Evolutionary conservation across 371 early-diverging fungal species (phyloP), one percentile per base, ranked within the genome.

Genomic region (Rhizopus stolonifer): DNA sequence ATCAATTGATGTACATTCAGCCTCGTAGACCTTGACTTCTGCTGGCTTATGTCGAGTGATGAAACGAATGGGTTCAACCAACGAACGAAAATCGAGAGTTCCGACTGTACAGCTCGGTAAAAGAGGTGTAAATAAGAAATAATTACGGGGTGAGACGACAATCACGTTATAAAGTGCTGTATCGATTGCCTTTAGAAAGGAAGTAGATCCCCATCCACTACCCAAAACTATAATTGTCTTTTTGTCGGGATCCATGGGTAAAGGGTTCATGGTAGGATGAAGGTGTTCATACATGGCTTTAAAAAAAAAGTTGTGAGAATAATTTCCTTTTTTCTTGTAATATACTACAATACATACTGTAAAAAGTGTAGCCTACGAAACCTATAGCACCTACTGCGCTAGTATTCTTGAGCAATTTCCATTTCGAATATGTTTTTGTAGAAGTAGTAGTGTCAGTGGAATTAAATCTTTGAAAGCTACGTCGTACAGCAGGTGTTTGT

Each of bases 71-170:
- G 96, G 94, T 64, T 88, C 86, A 31, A 93, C 89, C 60, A 94
- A 82, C 14, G 89, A 88, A 22, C 92, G 83, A 48, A 86, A 73
- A 64, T 93, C 94, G 31, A 93, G 79, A 1, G 93, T 92, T 43
- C 94, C 94, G 3, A 91, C 90, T 1, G 92, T 92, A 66, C 86
- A 86, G 54, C 84, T 85, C 40, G 95, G 94, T 42, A 95, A 76
- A 46, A 95, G 68, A 18, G 96, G 96, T 8, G 96, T 94, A 77
- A 94, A 95, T 67, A 93, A 73, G 64, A 96, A 96, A 79, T 93
- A 96, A 72, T 93, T 94, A 55, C 91, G 83, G 13, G 93, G 93
- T 21, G 89, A 89, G 0, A 95, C 86, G n/a, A 92, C 85, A 5
- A 88, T 84, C 29, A 91, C 90, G 44, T 92, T 89, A 69, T 83